Evolutionary conservation across 495 filamentous ascomycete genomes (phyloP), one percentile per base, ranked within the genome.

Genomic region (Chaetomidium leptoderma): DNA sequence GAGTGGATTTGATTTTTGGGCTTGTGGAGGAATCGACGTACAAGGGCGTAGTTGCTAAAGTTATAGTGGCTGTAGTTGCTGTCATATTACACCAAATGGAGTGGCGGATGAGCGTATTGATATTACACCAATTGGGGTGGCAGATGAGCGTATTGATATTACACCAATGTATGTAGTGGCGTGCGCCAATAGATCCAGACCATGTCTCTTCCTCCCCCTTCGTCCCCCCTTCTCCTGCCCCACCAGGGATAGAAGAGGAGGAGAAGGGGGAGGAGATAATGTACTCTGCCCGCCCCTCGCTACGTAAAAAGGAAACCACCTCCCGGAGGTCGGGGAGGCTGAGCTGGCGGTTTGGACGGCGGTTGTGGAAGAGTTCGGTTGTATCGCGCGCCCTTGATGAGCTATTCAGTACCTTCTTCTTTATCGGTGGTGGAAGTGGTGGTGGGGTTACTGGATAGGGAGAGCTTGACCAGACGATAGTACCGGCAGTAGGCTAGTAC

Each of bases 401-500:
- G 1, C 8, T 6, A 8, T n/a, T 3, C n/a, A 6, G 43, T n/a
- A n/a, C n/a, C n/a, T 50, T n/a, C 21, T 14, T 21, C 6, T 14
- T 9, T 16, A 2, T 13, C 21, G 29, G 6, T 16, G 40, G 50
- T 36, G 23, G 14, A 1, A 29, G 48, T 30, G 39, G 50, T 42
- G 23, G 16, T 39, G 40, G 30, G 21, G 23, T 24, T 19, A 17
- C 88, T 76, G 37, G 81, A 72, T 13, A 93, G 74, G 3, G 84
- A 76, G 29, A 97, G 79, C 30, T 82, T 81, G 77, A 82, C 95
- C 64, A 88, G 67, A 37, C 79, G 83, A 72, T 92, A 81, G 69
- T 86, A 78, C 0, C 83, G 82, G 70, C 89, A 91, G 85, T 93
- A 98, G 64, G 85, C 64, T 56, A 87, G 89, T 65, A 98, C 84